Conservation (phyloP, 2,329 filamentous ascomycete genomes). For the Pseudopithomyces maydicus region DNA sequence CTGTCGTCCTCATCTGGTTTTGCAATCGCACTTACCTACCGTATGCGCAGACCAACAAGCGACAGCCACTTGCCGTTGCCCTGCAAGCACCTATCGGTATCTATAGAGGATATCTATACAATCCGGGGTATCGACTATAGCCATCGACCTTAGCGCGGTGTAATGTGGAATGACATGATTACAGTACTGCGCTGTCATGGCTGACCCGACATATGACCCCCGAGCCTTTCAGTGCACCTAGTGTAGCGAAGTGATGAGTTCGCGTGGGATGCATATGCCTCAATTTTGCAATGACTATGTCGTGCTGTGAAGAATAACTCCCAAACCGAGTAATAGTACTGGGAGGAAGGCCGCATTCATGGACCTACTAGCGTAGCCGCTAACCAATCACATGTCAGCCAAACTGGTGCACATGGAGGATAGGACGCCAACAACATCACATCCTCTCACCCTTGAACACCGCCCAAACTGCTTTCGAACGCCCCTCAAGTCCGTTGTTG, state of each 20-base stretch:
- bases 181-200: slow-evolving; percentile 5
- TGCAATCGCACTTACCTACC: not conserved
- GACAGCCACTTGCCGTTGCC: not conserved
- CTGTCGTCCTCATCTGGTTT: not conserved
- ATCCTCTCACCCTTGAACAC: not conserved
- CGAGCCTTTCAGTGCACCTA: not conserved
- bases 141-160: not conserved
- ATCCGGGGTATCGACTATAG: not conserved
- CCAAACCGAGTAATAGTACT: not conserved
- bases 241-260: not conserved
- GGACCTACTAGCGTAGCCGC: not conserved
- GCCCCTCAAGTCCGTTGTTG: slow-evolving; percentile 3
- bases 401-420: not conserved
- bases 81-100: not conserved
- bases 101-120: not conserved
- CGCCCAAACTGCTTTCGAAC: not conserved
- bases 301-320: not conserved
- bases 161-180: not conserved
- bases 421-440: not conserved
- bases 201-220: slow-evolving; percentile 3
- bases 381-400: not conserved
- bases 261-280: not conserved
- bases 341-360: not conserved
- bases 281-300: not conserved
- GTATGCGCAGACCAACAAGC: not conserved